Evolutionary conservation across 306 rosid species (phyloP), one percentile per base, ranked within the genome.

Genomic region (Malus fusca): DNA sequence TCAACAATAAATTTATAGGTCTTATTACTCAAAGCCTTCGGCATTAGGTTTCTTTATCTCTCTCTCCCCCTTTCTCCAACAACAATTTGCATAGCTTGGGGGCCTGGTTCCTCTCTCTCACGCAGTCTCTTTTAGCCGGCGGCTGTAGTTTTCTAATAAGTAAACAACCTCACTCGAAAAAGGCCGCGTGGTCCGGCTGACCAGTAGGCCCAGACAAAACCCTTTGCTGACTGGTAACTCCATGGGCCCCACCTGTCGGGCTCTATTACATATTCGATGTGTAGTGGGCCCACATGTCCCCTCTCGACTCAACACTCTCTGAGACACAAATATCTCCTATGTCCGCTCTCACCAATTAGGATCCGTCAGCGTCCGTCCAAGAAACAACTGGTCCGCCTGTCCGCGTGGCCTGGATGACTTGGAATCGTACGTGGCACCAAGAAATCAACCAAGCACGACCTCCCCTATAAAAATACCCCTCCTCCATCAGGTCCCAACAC

Each of bases 281-380:
- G 92, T 87, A 17, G 9, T 30, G 33, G 84, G 81, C 74, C 95
- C 96, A 77, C 80, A 10, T 94, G 98, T 88, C 65, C 44, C 83
- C 85, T 37, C 5, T 0, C 1, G 0, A n/a, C 25, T 33, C 26
- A 0, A 42, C 88, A 80, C 8, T 4, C 40, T 14, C 56, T 53
- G 12, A 17, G 71, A 66, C 51, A 66, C 44, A 42, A 83, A 3
- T 72, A 59, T 77, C 68, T 56, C 64, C 62, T 1, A 33, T 82
- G 88, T 82, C 82, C 78, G 61, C 78, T 28, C 8, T 1, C 13
- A 66, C 68, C 71, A 26, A 22, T 80, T 26, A 62, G n/a, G 9
- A 21, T 55, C 79, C 84, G 65, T 22, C 73, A n/a, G 73, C 62
- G 63, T 83, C 82, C 79, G 73, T 79, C 88, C 92, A 84, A 77